These are phyloP conservation scores for Panicum hallii DNA, from an alignment of 202 grass and related monocot genomes.

Conservation along the genomic window DNA sequence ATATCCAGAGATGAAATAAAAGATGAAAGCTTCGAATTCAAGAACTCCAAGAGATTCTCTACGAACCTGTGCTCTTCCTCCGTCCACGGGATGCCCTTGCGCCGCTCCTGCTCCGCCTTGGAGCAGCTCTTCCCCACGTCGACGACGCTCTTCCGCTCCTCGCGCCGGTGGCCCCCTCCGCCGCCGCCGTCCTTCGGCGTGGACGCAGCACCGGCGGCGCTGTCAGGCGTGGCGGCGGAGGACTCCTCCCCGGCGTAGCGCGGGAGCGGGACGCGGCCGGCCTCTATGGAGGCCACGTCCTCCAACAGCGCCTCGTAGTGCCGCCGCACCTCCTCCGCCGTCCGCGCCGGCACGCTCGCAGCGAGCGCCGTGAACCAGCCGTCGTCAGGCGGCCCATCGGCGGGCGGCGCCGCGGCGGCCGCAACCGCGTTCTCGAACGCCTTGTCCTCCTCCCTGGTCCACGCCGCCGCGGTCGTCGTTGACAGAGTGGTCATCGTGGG, in stretches of 20 bases:
- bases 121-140: slow-evolving; percentile 71
- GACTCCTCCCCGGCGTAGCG: slow-evolving; percentile 63
- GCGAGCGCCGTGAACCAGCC: slow-evolving; percentile 62
- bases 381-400: slow-evolving; percentile 42
- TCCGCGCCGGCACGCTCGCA: slow-evolving; percentile 62
- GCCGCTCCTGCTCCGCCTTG: slow-evolving; percentile 89
- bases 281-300: slow-evolving; percentile 88
- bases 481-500: slow-evolving; percentile 51
- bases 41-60: not conserved
- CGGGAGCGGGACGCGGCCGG: slow-evolving; percentile 69
- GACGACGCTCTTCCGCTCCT: slow-evolving; percentile 42
- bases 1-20: not conserved
- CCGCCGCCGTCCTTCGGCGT: slow-evolving; percentile 28
- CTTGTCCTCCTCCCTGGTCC: slow-evolving; percentile 88
- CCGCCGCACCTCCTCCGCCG: slow-evolving; percentile 66
- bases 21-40: slow-evolving; percentile 12
- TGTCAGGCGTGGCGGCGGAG: slow-evolving; percentile 39
- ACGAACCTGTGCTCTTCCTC: slow-evolving; percentile 95
- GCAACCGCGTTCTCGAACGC: slow-evolving; percentile 91
- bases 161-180: slow-evolving; percentile 37
- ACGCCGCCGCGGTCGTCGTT: slow-evolving; percentile 35
- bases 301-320: slow-evolving; percentile 88
- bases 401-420: slow-evolving; percentile 29
- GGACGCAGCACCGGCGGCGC: not conserved
- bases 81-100: slow-evolving; percentile 97